Percentiles rank a stretch among this genome's conserved stretches.
phyloP scores from a whole-genome alignment of 2,329 filamentous ascomycete species.

The Xylaria sp. region DNA sequence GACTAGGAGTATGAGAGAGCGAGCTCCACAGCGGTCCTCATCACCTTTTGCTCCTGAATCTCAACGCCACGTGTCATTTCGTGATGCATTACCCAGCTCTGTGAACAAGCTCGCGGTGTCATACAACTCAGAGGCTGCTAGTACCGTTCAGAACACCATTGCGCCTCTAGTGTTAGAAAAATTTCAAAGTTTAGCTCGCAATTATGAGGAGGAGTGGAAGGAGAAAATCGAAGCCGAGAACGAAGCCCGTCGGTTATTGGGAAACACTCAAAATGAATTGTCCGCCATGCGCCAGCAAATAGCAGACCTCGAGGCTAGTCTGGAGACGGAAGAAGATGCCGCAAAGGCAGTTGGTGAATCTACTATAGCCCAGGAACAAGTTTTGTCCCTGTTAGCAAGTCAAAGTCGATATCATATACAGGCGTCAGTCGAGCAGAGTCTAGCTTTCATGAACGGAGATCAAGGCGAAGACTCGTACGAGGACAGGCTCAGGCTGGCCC shows the following conservation, averaged over 20 bases:
- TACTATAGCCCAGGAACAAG: constrained; percentile 54
- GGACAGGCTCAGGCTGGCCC: constrained; percentile 62
- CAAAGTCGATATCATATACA: constrained; percentile 61
- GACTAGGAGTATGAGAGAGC: constrained; percentile 64
- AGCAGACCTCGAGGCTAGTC: constrained; percentile 58
- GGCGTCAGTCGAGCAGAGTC: constrained; percentile 56
- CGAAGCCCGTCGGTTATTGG: constrained; percentile 69
- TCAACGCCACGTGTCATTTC: constrained; percentile 60
- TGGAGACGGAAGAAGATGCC: constrained; percentile 61
- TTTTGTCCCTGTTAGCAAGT: constrained; percentile 55
- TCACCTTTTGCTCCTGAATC: constrained; percentile 70
- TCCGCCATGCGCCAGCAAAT: constrained; percentile 64
- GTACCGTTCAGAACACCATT: constrained; percentile 71
- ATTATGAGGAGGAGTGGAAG: constrained; percentile 75
- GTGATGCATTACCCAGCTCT: constrained; percentile 55
- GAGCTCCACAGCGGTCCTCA: constrained; percentile 75
- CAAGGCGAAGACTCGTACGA: constrained; percentile 53
- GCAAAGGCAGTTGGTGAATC: constrained; percentile 58
- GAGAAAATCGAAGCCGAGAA: constrained; percentile 74
- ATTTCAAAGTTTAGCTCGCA: constrained; percentile 70
- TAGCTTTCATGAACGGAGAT: constrained; percentile 58
- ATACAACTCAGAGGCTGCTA: constrained; percentile 69
- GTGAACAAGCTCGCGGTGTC: constrained; percentile 48
- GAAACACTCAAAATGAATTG: constrained; percentile 71
- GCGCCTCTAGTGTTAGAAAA: constrained; percentile 73